phyloP scores from a whole-genome alignment of 306 rosid species.

The Cicer pinnatifidum region DNA sequence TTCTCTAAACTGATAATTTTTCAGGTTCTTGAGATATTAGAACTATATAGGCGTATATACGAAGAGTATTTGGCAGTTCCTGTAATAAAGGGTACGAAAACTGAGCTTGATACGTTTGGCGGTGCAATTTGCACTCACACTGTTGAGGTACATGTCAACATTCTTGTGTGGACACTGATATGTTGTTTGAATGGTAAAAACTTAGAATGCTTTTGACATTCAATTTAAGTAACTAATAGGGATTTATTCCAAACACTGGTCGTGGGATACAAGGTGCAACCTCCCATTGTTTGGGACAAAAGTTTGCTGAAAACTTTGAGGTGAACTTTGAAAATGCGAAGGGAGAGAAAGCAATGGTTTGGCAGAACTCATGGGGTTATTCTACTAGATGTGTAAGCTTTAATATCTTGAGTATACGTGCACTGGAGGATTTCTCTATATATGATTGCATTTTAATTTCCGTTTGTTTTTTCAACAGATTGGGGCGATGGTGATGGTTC shows the following conservation, averaged over 20 bases:
- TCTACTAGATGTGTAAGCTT: slow-evolving; percentile 81
- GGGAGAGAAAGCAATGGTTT: slow-evolving; percentile 80
- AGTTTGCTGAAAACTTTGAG: slow-evolving; percentile 89
- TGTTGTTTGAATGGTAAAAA: slow-evolving; percentile 5
- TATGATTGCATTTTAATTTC: slow-evolving; percentile 23
- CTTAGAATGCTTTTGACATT: slow-evolving; percentile 1
- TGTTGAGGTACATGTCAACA: slow-evolving; percentile 68
- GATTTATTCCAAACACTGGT: slow-evolving; percentile 85
- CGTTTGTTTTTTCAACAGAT: slow-evolving; percentile 51
- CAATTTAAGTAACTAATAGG: slow-evolving; percentile 53
- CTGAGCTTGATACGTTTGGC: slow-evolving; percentile 91
- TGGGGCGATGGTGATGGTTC: slow-evolving; percentile 96
- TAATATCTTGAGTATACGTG: slow-evolving; percentile 19
- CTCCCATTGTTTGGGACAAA: slow-evolving; percentile 93
- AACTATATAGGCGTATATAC: slow-evolving; percentile 78
- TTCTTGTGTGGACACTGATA: slow-evolving; percentile 26
- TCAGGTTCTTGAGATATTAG: slow-evolving; percentile 88
- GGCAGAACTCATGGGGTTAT: slow-evolving; percentile 99
- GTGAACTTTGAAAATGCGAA: slow-evolving; percentile 86
- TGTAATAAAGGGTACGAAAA: slow-evolving; percentile 89
- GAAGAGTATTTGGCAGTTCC: slow-evolving; percentile 73
- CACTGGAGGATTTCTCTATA: slow-evolving; percentile 2
- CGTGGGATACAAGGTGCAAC: slow-evolving; percentile 94
- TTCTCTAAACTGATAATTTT: slow-evolving; percentile 35
- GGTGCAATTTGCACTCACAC: slow-evolving; percentile 94